phyloP scores from a whole-genome alignment of 441 rosid genomes.

The Gossypium schwendimanii region DNA sequence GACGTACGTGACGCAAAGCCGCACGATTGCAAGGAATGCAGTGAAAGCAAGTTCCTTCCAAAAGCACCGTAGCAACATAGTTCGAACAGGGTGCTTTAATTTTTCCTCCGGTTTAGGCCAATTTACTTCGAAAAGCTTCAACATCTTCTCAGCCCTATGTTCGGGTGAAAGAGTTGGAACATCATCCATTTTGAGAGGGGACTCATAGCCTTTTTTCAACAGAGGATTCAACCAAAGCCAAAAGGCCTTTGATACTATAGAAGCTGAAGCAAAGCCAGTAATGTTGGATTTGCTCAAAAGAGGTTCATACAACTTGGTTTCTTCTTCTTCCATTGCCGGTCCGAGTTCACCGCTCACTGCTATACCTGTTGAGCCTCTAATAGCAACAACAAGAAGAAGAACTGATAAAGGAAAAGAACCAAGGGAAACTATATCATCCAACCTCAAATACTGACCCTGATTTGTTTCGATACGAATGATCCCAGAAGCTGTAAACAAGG shows the following conservation, averaged over 20 bases:
- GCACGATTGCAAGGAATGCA: constrained; percentile 60
- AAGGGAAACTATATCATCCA: constrained; percentile 52
- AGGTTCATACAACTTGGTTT: constrained; percentile 23
- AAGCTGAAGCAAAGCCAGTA: constrained; percentile 64
- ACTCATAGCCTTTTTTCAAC: constrained; percentile 62
- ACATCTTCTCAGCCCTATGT: constrained; percentile 69
- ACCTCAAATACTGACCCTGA: constrained; percentile 22
- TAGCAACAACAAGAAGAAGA: constrained; percentile 43
- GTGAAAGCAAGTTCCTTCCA: constrained; percentile 72
- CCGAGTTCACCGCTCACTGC: constrained; percentile 21
- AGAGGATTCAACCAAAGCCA: constrained; percentile 96
- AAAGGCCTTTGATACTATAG: constrained; percentile 54
- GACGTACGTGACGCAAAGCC: constrained; percentile 65
- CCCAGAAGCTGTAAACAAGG: constrained; percentile 51
- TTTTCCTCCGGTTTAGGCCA: constrained; percentile 80
- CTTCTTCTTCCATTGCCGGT: constrained; percentile 22
- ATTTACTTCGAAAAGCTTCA: constrained; percentile 42
- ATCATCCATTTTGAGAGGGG: constrained; percentile 61
- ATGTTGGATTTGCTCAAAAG: constrained; percentile 39
- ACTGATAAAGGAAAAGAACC: constrained; percentile 48
- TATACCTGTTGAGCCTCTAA: constrained; percentile 67
- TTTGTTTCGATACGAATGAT: constrained; percentile 30
- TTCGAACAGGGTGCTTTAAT: constrained; percentile 52
- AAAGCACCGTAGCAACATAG: constrained; percentile 65
- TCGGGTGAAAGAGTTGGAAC: constrained; percentile 68